Base-by-base conservation (phyloP, 2,329 filamentous ascomycete species). In the Aphanocladium album region DNA sequence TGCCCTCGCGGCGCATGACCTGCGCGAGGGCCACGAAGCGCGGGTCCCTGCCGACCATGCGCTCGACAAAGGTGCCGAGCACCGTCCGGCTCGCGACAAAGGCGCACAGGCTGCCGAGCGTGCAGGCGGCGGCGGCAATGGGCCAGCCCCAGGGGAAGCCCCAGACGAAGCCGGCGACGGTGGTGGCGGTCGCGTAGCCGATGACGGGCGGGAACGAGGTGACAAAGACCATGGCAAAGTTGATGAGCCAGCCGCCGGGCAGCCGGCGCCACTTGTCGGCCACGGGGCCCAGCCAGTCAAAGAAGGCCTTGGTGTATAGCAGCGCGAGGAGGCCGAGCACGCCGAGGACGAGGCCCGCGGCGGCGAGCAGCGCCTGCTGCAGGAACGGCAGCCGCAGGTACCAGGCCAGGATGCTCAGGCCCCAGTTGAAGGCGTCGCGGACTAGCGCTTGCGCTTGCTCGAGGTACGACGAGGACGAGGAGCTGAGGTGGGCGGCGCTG, bases 21-120 rank as follows among this genome's bases (percentile, higher is more conserved):
- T 97, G 83, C 23, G 90, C 85, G 27, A 99, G 82, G 5, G 95
- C 95, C 11, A 95, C 86, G 72, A 99, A 99, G 57, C 93, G 85
- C 71, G 86, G 88, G 76, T 99, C 93, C 65, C 83, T 81, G 60
- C 90, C 90, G 54, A 97, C 89, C 67, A 96, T 81, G 19, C 87
- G 82, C 67, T 92, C 82, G 30, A 98, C 93, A 71, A 93, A 93
- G 49, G 78, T 79, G 65, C 88, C 89, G 62, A 98, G 80, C 47
- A 97, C 75, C 5, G 90, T 91, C 64, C 95, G 83, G 57, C 89
- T 92, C 50, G 90, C 85, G 62, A 96, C 71, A 71, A 99, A 98
- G 0, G 91, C 88, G 49, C 81, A 85, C 1, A 90, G 86, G 21
- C 89, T 91, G 43, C 95, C 95, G 35, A 85, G 74, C 2, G 96